Conservation (phyloP, 805 yeast species). For the Limtongozyma cylindracea region DNA sequence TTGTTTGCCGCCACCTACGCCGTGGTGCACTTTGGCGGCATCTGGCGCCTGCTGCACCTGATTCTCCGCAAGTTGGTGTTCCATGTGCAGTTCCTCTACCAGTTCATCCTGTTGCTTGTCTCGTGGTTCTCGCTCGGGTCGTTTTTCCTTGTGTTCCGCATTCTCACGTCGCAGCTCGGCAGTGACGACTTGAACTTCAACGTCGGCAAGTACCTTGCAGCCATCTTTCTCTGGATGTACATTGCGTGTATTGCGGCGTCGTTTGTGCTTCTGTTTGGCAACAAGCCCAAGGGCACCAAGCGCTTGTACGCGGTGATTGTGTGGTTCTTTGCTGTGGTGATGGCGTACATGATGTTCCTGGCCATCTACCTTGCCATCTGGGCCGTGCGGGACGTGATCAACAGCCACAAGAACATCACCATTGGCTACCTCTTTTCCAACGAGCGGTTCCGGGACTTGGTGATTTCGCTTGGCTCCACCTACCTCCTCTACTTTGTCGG, state of each 20-base stretch:
- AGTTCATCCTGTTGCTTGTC: constrained; percentile 53
- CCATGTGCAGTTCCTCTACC: constrained; percentile 77
- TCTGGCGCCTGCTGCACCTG: constrained; percentile 81
- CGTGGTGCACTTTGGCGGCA: constrained; percentile 59
- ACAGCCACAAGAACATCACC: constrained; percentile 11
- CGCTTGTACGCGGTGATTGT: constrained; percentile 54
- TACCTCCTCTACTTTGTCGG: constrained; percentile 60
- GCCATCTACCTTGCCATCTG: constrained; percentile 58
- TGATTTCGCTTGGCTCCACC: constrained; percentile 70
- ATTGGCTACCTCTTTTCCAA: constrained; percentile 38
- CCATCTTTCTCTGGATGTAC: constrained; percentile 67
- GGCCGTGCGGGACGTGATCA: constrained; percentile 32
- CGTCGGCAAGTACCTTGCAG: constrained; percentile 57
- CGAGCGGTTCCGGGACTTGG: constrained; percentile 58
- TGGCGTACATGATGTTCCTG: constrained; percentile 78
- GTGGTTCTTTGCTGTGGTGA: constrained; percentile 59
- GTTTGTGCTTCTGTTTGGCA: constrained; percentile 79
- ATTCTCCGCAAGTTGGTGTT: constrained; percentile 52
- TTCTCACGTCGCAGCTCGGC: constrained; percentile 47
- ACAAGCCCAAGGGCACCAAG: constrained; percentile 79
- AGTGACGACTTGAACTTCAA: constrained; percentile 30
- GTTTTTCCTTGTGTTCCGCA: constrained; percentile 79
- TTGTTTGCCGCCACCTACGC: constrained; percentile 89
- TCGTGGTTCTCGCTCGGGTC: constrained; percentile 85
- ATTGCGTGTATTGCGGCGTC: constrained; percentile 61